Base-by-base conservation (phyloP, 2,329 filamentous ascomycete species). In the Rutstroemia sp. region DNA sequence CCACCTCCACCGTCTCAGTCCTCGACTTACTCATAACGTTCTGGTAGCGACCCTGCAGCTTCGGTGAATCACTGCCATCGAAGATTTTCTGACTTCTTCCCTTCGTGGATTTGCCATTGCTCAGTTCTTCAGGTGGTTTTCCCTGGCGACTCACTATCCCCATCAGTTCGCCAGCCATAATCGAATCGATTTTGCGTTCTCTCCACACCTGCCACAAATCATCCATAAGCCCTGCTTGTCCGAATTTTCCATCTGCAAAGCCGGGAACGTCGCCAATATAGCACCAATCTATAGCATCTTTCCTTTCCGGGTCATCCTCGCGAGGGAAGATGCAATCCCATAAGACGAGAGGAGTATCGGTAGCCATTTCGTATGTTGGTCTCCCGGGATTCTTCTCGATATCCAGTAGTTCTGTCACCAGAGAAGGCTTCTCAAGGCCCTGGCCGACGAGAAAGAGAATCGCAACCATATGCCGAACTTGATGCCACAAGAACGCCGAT, bases 401-500 rank as follows among this genome's bases (percentile, higher is more conserved):
- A 68, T 97, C 88, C 25, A 99, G 79, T 44, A 99, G 76, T 23
- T 86, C 78, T 51, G 82, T 78, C 45, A 97, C 77, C 14, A 97
- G 73, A 0, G 80, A 80, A 0, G 92, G 87, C 27, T 77, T 69
- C 70, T 99, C 94, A 16, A 95, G 80, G 0, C 90, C 84, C 73
- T 99, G 94, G 27, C 89, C 94, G 8, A 97, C 84, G 10, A 94
- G 77, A 75, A 99, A 97, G n/a, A 99, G 76, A 6, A 97, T 77
- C 16, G 86, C 83, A n/a, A 95, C 85, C 82, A 99, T 92, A 74
- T 92, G 89, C 23, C 94, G 85, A 63, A 99, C 95, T 74, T 99
- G 94, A 73, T 99, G 94, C 94, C 94, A 99, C 48, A 99, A 75
- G 72, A 99, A 99, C 1, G 92, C 94, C 7, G 88, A 91, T 19